Evolutionary conservation across 1,139 yeast species (phyloP).

Genomic region (Suhomyces panamericanus): DNA sequence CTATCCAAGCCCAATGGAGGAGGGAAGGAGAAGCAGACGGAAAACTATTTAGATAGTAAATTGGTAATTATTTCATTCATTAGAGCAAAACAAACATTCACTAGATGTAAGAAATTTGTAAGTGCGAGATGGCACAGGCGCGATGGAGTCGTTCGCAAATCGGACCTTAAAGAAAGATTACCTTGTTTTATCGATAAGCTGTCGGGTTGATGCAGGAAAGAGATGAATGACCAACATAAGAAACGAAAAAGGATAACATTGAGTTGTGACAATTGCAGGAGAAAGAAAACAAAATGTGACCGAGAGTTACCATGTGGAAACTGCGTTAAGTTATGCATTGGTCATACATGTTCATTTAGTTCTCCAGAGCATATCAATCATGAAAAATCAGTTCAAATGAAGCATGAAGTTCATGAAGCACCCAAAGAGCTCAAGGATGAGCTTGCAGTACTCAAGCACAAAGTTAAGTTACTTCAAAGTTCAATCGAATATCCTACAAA

Average conservation of each 20-base stretch:
- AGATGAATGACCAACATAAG: constrained; percentile 10
- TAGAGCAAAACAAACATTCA: too few species aligned
- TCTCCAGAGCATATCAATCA: constrained; percentile 16
- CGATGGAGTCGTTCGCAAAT: too few species aligned
- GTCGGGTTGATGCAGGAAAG: not conserved
- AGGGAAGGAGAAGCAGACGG: constrained; percentile 77
- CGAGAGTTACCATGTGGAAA: constrained; percentile 15
- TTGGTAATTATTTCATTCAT: not conserved
- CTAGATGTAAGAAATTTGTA: too few species aligned
- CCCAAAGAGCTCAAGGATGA: constrained; percentile 9
- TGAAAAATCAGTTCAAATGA: constrained; percentile 2
- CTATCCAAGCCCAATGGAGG: constrained; percentile 63
- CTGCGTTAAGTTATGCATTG: constrained; percentile 15
- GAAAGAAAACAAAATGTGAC: constrained; percentile 18
- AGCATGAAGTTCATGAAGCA: not conserved
- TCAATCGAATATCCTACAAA: constrained; percentile 1
- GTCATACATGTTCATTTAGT: constrained; percentile 16
- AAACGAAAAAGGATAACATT: constrained; percentile 23
- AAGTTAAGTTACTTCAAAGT: constrained; percentile 12
- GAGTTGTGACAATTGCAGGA: constrained; percentile 24
- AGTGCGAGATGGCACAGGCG: too few species aligned
- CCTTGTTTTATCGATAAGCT: not conserved
- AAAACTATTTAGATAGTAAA: constrained; percentile 53
- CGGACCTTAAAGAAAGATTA: too few species aligned
- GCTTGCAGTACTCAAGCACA: constrained; percentile 11